Evolutionary conservation across 805 yeast genomes (phyloP), one percentile per base, ranked within the genome.

Genomic region (Schwanniomyces vanrijiae): DNA sequence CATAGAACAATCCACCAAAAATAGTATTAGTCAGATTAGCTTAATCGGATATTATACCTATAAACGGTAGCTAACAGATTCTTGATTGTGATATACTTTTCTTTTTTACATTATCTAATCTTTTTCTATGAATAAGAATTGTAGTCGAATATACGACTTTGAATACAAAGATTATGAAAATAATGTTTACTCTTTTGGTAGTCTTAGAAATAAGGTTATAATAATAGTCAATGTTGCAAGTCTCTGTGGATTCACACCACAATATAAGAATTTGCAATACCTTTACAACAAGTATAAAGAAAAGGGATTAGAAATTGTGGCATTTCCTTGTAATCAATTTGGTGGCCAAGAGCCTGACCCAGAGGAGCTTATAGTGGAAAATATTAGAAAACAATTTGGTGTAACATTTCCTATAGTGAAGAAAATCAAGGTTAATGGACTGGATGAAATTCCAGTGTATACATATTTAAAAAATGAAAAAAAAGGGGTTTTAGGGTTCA

Each of bases 271-370:
- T 44, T 69, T 90, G 29, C 91, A 90, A 67, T 69, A 64, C 35
- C 67, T 90, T 11, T 83, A 88, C 69, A 69, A 82, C 50, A 81
- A 82, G 61, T 87, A 84, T 68, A 68, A 77, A 44, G 80, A 77
- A 42, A 60, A 77, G 51, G 95, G 88, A 1, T 71, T 91, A 20
- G 81, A 70, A 39, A 75, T 90, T 22, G 53, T 90, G 29, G 97
- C 90, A 0, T 90, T 90, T 78, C 97, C 97, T 26, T 88, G 96
- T 68, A 88, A 89, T 69, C 96, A 90, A 64, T 90, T 90, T 63
- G 91, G 86, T 20, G 71, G 80, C 56, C 86, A 94, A 73, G 88
- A 91, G 68, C 85, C 94, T 55, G 84, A 83, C 3, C 60, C 79
- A 2, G 82, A 79, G 43, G 78, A 38, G 3, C 47, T 59, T 24